Percentiles rank a stretch among this genome's conserved stretches.
Evolutionary conservation across 164 flowering plant genomes (phyloP).

Genomic region (Nymphaea thermarum): DNA sequence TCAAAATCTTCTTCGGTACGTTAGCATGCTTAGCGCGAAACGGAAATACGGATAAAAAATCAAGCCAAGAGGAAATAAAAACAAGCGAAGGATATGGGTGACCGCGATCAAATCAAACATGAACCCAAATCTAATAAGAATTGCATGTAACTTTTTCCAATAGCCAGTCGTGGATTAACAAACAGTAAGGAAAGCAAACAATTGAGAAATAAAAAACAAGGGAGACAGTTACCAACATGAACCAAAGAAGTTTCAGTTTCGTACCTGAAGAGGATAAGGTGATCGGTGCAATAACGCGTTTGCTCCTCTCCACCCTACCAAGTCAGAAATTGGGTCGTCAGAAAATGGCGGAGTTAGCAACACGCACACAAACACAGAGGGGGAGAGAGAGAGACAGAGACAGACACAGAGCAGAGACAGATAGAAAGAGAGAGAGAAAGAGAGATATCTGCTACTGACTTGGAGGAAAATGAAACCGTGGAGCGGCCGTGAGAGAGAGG

Average conservation of each 20-base stretch:
- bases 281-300: constrained; percentile 80
- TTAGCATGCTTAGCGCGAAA: too few species aligned
- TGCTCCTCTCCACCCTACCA: constrained; percentile 89
- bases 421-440: neutral
- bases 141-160: too few species aligned
- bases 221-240: too few species aligned
- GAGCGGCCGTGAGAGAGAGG: constrained; percentile 40
- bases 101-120: too few species aligned
- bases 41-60: too few species aligned
- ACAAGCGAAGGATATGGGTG: too few species aligned
- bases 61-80: too few species aligned
- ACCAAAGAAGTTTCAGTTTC: neutral
- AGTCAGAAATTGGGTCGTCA: neutral
- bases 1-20: too few species aligned
- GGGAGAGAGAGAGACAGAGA: neutral
- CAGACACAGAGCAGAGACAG: neutral
- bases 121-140: too few species aligned
- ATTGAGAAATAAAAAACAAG: too few species aligned
- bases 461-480: constrained; percentile 77
- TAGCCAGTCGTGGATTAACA: too few species aligned
- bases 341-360: neutral
- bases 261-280: constrained; percentile 68
- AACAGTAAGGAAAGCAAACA: too few species aligned
- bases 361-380: neutral
- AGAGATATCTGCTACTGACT: constrained; percentile 13